phyloP scores from a whole-genome alignment of 768 basidiomycete species.

The Tulasnella sp. region DNA sequence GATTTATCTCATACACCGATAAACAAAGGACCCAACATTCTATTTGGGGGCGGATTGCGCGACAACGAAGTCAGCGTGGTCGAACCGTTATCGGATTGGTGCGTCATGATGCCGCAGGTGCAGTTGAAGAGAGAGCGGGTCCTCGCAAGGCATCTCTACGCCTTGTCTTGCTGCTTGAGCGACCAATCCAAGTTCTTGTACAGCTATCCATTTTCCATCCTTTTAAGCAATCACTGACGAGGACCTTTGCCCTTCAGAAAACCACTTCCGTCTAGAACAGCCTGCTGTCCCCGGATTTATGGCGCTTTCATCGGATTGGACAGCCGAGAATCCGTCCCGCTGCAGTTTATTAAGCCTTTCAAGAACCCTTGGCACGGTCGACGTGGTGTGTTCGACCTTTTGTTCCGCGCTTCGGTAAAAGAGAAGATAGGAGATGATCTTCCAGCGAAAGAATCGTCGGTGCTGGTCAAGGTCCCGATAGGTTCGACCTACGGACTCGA shows the following conservation, averaged over 20 bases:
- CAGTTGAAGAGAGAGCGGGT: neutral
- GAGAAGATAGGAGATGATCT: neutral
- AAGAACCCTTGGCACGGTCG: too few species aligned
- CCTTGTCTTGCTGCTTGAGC: neutral
- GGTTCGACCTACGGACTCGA: neutral
- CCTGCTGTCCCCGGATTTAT: too few species aligned
- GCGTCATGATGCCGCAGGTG: neutral
- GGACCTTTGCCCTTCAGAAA: too few species aligned
- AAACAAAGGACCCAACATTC: constrained; percentile 3
- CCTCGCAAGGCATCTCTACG: constrained; percentile 1
- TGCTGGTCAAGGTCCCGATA: neutral
- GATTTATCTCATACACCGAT: neutral
- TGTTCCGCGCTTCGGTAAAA: too few species aligned
- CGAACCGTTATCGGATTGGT: constrained; percentile 3
- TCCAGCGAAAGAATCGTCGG: neutral
- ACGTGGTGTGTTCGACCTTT: too few species aligned
- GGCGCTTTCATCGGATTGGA: too few species aligned
- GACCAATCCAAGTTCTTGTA: too few species aligned
- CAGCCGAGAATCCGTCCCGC: too few species aligned
- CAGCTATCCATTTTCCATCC: too few species aligned
- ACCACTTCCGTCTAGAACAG: too few species aligned
- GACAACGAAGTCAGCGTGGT: constrained; percentile 3
- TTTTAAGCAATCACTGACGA: too few species aligned
- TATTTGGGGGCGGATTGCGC: neutral
- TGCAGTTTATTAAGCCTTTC: too few species aligned